A percentile compares a stretch with the other conserved stretches of the same genome.
phyloP scores from a whole-genome alignment of 495 filamentous ascomycete species.

The Parachaetomium inaequale region DNA sequence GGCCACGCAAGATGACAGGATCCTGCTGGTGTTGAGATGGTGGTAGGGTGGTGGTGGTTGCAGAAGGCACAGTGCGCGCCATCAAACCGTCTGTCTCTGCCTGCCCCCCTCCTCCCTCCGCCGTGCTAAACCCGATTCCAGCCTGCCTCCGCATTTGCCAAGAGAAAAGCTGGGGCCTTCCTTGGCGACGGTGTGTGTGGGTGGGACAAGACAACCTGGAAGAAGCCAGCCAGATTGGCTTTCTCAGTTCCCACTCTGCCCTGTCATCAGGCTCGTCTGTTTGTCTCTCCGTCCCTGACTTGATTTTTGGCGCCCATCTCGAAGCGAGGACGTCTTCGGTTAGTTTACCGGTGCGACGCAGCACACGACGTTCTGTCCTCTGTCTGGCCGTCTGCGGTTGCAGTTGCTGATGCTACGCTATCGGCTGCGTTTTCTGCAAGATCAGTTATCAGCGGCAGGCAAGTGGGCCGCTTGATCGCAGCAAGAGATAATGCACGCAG shows the following conservation, averaged over 20 bases:
- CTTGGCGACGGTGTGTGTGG: background rate
- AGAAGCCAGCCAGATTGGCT: background rate
- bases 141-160: slow-evolving; percentile 1
- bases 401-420: background rate
- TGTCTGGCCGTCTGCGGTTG: background rate
- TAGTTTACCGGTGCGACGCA: background rate
- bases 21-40: background rate
- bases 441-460: background rate
- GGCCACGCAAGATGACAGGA: background rate
- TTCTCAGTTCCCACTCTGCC: background rate
- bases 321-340: background rate
- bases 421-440: background rate
- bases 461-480: background rate
- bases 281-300: background rate
- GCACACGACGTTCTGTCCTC: background rate
- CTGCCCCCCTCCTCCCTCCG: background rate
- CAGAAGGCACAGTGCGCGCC: background rate
- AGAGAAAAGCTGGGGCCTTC: background rate
- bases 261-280: background rate
- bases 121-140: background rate
- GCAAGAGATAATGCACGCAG: slow-evolving; percentile 1
- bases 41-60: background rate
- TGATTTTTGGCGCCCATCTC: background rate
- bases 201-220: background rate
- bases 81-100: background rate